Percentiles rank a stretch among this genome's conserved stretches.
Conservation (phyloP, 1,284 basidiomycete species). For the Porodaedalea pini region DNA sequence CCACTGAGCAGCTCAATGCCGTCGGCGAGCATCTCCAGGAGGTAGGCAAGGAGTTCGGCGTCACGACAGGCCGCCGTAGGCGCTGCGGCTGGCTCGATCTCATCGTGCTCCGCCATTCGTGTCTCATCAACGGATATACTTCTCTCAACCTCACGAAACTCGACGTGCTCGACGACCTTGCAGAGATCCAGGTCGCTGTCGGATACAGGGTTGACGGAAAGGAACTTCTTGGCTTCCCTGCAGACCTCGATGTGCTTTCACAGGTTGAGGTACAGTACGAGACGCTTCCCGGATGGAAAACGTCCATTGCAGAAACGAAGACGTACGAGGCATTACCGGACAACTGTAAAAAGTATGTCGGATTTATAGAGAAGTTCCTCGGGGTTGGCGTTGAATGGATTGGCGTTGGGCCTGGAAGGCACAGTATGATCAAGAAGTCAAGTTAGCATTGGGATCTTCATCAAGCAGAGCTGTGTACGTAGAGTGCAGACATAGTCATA, state of each 20-base stretch:
- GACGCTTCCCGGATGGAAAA: constrained; percentile 91
- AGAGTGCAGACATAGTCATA: neutral
- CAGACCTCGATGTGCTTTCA: constrained; percentile 81
- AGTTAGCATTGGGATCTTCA: neutral
- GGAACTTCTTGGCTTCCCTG: constrained; percentile 85
- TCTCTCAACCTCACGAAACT: constrained; percentile 93
- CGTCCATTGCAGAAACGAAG: constrained; percentile 65
- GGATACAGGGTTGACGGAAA: constrained; percentile 80
- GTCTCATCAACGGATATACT: constrained; percentile 95
- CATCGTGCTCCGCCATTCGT: constrained; percentile 91
- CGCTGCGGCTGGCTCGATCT: constrained; percentile 98
- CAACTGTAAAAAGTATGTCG: constrained; percentile 84
- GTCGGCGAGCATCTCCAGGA: constrained; percentile 89
- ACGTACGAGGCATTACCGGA: constrained; percentile 81
- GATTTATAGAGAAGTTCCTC: constrained; percentile 82
- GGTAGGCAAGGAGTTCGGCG: constrained; percentile 89
- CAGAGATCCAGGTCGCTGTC: constrained; percentile 87
- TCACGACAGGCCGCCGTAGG: constrained; percentile 87
- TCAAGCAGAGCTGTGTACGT: neutral
- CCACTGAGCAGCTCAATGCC: constrained; percentile 89
- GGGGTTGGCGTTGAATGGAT: constrained; percentile 88
- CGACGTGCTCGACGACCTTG: constrained; percentile 84
- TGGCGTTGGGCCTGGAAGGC: constrained; percentile 82
- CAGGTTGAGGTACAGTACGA: constrained; percentile 87
- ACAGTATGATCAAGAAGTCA: constrained; percentile 62